Conservation (phyloP, 129 eudicot species). For the Solidago caesia region DNA sequence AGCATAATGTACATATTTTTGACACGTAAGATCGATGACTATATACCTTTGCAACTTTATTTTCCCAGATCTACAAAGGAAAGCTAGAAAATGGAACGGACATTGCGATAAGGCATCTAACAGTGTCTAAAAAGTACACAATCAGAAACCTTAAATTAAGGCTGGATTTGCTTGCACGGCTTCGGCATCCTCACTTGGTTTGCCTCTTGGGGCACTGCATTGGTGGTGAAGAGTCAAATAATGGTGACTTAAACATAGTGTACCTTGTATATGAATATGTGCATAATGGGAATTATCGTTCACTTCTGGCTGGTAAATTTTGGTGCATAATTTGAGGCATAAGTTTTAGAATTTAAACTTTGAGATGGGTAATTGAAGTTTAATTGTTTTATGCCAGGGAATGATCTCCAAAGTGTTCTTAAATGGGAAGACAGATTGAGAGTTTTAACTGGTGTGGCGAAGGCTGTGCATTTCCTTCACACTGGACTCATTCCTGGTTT, state of each 20-base stretch:
- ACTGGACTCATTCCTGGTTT: slow-evolving; percentile 73
- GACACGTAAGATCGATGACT: background rate
- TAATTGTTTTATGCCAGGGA: slow-evolving; percentile 32
- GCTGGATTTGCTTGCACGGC: slow-evolving; percentile 69
- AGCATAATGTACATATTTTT: background rate
- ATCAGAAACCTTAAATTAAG: slow-evolving; percentile 61
- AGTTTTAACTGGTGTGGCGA: slow-evolving; percentile 59
- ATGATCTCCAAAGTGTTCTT: slow-evolving; percentile 34
- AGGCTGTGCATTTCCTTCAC: slow-evolving; percentile 73
- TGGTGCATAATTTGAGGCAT: background rate
- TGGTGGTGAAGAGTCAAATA: slow-evolving; percentile 39
- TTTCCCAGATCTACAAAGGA: slow-evolving; percentile 52
- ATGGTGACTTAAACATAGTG: slow-evolving; percentile 44
- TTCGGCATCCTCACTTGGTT: slow-evolving; percentile 60
- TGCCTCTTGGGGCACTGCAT: slow-evolving; percentile 71
- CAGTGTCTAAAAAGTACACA: slow-evolving; percentile 57
- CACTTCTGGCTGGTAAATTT: slow-evolving; percentile 51
- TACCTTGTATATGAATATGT: slow-evolving; percentile 62
- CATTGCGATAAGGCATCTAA: slow-evolving; percentile 56
- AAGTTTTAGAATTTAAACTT: slow-evolving; percentile 4
- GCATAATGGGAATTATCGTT: slow-evolving; percentile 48
- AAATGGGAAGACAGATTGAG: slow-evolving; percentile 60
- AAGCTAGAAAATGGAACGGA: slow-evolving; percentile 53
- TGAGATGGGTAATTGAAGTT: slow-evolving; percentile 11
- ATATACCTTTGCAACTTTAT: background rate